phyloP scores from a whole-genome alignment of 2,329 filamentous ascomycete species.

The Aspergillus texensis region DNA sequence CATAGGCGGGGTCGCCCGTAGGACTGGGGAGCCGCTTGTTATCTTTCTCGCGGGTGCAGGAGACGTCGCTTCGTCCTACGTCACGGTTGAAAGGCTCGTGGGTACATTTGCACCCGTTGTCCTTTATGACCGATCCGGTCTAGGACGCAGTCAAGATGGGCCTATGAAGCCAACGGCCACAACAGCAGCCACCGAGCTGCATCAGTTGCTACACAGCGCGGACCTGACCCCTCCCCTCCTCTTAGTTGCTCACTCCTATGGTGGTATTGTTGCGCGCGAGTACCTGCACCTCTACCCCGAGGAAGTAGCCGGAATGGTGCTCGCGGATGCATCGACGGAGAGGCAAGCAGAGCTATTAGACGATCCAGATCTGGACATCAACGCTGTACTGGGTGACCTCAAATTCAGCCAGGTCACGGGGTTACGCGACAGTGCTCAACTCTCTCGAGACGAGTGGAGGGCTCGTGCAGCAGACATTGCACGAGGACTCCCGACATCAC shows the following conservation, averaged over 20 bases:
- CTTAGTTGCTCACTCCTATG: constrained; percentile 45
- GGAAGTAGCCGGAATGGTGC: constrained; percentile 40
- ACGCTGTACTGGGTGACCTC: constrained; percentile 33
- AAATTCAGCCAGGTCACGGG: constrained; percentile 37
- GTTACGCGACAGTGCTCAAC: constrained; percentile 28
- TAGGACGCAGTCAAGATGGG: constrained; percentile 37
- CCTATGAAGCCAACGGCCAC: constrained; percentile 24
- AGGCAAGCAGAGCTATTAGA: constrained; percentile 33
- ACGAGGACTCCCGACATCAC: constrained; percentile 22
- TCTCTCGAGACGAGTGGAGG: constrained; percentile 40
- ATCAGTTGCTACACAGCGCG: constrained; percentile 27
- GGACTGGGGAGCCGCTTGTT: constrained; percentile 31
- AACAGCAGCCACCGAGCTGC: constrained; percentile 35
- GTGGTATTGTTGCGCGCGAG: constrained; percentile 43
- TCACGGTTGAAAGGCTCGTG: constrained; percentile 35
- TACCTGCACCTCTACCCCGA: constrained; percentile 36
- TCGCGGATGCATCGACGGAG: constrained; percentile 41
- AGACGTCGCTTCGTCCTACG: constrained; percentile 38
- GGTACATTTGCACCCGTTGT: constrained; percentile 31
- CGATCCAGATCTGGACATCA: constrained; percentile 34
- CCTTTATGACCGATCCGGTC: constrained; percentile 43
- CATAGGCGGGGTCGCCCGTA: constrained; percentile 27
- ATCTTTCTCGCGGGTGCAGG: constrained; percentile 40
- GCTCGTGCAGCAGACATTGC: constrained; percentile 33
- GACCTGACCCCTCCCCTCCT: constrained; percentile 32